phyloP scores from a whole-genome alignment of 1,284 basidiomycete species.

The Mycena sp. region DNA sequence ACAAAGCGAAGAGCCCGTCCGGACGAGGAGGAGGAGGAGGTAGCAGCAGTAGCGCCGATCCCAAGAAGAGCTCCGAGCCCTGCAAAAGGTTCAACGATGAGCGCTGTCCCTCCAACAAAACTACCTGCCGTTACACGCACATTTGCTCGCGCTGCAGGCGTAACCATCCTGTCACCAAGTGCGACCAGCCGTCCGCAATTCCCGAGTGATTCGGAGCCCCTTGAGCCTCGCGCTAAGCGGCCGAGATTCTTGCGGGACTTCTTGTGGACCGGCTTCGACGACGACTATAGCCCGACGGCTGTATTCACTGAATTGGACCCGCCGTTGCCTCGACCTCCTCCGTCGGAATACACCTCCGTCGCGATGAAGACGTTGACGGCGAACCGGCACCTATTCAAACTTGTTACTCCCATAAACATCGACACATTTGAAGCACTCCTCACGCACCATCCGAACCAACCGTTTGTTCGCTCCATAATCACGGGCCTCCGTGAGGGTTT shows the following conservation, averaged over 20 bases:
- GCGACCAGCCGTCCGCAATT: slow-evolving; percentile 2
- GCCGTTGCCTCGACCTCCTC: slow-evolving; percentile 31
- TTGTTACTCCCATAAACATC: too few relatives aligned
- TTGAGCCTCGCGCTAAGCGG: background rate
- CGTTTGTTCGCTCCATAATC: too few relatives aligned
- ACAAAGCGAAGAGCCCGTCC: background rate
- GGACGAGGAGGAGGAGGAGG: background rate
- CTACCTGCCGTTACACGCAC: slow-evolving; percentile 26
- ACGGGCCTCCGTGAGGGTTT: slow-evolving; percentile 47
- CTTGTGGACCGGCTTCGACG: slow-evolving; percentile 16
- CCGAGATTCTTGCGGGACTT: slow-evolving; percentile 31
- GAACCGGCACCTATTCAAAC: too few relatives aligned
- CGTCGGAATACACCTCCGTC: slow-evolving; percentile 21
- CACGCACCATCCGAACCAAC: too few relatives aligned
- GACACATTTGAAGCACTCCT: too few relatives aligned
- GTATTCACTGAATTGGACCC: slow-evolving; percentile 31
- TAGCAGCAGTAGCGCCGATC: too few relatives aligned
- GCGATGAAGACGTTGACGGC: slow-evolving; percentile 32
- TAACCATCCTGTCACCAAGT: slow-evolving; percentile 14
- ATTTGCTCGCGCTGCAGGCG: slow-evolving; percentile 27
- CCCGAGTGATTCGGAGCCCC: background rate
- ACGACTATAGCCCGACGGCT: slow-evolving; percentile 10
- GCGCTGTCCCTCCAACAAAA: slow-evolving; percentile 1
- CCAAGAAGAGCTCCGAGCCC: slow-evolving; percentile 3
- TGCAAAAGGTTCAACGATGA: slow-evolving; percentile 30